Conservation (phyloP, 2,329 filamentous ascomycete species). For the Grosmannia clavigera region DNA sequence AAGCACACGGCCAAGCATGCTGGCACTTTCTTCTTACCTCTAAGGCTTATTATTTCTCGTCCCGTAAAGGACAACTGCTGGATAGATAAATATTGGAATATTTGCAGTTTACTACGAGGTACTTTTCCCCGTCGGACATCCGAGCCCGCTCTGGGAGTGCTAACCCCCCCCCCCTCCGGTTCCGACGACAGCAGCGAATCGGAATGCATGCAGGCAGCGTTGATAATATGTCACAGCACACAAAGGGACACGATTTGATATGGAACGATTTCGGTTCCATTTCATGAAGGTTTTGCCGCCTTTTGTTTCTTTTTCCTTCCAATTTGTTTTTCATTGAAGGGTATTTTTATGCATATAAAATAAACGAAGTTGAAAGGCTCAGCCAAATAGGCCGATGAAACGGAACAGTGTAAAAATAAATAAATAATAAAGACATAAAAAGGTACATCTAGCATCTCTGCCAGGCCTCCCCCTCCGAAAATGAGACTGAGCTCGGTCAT, state of each 20-base stretch:
- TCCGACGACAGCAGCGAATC: too few species aligned
- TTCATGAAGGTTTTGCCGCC: too few species aligned
- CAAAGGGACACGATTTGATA: too few species aligned
- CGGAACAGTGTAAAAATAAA: background rate
- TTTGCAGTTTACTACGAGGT: too few species aligned
- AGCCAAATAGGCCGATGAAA: background rate
- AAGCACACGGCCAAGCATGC: constrained; percentile 25
- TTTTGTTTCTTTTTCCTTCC: background rate
- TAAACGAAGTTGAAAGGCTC: background rate
- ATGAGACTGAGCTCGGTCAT: background rate
- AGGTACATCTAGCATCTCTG: background rate
- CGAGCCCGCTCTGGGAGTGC: too few species aligned
- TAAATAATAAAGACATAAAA: background rate
- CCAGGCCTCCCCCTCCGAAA: background rate
- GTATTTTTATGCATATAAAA: background rate
- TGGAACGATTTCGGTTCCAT: too few species aligned
- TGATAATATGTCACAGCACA: too few species aligned
- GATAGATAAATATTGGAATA: background rate
- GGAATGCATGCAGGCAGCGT: too few species aligned
- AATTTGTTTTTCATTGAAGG: background rate
- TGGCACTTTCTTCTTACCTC: background rate
- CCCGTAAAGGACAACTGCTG: background rate
- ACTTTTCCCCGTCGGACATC: too few species aligned
- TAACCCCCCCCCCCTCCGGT: too few species aligned
- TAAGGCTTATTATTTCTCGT: background rate